Evolutionary conservation across 352 stramenopile species (phyloP).

Genomic region (Detonula confervacea): DNA sequence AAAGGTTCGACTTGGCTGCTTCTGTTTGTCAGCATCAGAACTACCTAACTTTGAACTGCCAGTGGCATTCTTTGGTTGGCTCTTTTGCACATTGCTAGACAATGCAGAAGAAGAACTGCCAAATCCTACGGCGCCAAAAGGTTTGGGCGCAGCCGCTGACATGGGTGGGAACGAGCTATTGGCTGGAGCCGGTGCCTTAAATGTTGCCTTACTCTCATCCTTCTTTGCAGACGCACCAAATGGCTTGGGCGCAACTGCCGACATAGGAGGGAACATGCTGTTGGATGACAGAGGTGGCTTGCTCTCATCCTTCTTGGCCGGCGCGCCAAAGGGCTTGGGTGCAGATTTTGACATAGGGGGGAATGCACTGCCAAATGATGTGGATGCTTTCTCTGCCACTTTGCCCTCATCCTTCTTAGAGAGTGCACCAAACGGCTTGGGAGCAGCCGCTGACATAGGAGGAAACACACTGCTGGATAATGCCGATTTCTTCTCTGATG

Average conservation of each 20-base stretch:
- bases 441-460: slow-evolving; percentile 24
- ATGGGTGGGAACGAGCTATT: too few relatives aligned
- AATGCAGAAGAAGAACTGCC: slow-evolving; percentile 7
- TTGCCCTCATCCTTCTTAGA: slow-evolving; percentile 13
- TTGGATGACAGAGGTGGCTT: not conserved
- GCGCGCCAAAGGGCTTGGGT: not conserved
- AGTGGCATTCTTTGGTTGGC: not conserved
- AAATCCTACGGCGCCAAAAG: slow-evolving; percentile 30
- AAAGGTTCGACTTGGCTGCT: not conserved
- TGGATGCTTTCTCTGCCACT: not conserved
- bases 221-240: not conserved
- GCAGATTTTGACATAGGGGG: not conserved
- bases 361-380: not conserved
- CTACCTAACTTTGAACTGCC: not conserved
- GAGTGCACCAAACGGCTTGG: not conserved
- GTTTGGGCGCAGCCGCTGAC: slow-evolving; percentile 35
- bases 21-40: not conserved
- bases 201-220: not conserved
- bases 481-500: not conserved
- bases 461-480: slow-evolving; percentile 12
- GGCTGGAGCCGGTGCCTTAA: too few relatives aligned
- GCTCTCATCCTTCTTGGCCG: not conserved
- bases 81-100: slow-evolving; percentile 1
- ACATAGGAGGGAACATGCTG: not conserved
- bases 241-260: not conserved